Conservation (phyloP, 1,139 yeast species). For the Yamadazyma sp. region DNA sequence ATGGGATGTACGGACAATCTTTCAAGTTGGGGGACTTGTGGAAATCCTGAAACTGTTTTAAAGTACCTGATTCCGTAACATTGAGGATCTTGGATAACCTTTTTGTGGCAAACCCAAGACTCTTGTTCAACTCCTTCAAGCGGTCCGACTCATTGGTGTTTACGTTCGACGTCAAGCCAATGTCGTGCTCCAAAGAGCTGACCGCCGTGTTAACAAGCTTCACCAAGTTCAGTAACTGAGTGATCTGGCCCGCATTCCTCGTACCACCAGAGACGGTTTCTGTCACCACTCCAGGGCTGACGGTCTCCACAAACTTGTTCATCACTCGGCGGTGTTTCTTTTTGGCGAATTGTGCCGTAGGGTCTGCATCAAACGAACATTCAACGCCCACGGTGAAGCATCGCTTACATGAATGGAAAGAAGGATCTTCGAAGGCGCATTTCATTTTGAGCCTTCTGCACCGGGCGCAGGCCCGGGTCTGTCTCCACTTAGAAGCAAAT, state of each 20-base stretch:
- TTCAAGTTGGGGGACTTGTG: constrained; percentile 16
- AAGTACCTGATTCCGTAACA: constrained; percentile 9
- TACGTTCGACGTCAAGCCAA: constrained; percentile 13
- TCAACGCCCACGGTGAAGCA: constrained; percentile 44
- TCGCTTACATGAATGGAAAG: constrained; percentile 42
- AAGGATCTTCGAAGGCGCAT: constrained; percentile 53
- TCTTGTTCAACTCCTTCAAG: constrained; percentile 8
- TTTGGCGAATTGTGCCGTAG: constrained; percentile 36
- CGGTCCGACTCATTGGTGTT: constrained; percentile 11
- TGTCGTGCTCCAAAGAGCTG: constrained; percentile 17
- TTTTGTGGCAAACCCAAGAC: background rate
- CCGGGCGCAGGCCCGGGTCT: constrained; percentile 54
- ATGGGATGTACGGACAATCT: constrained; percentile 37
- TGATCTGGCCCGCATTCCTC: constrained; percentile 15
- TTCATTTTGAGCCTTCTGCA: constrained; percentile 57
- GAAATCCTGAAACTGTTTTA: constrained; percentile 18
- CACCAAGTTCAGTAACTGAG: constrained; percentile 15
- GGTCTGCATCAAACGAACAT: constrained; percentile 52
- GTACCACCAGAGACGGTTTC: constrained; percentile 17
- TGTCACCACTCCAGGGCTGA: constrained; percentile 17
- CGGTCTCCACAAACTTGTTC: constrained; percentile 11
- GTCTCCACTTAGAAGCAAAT: constrained; percentile 41
- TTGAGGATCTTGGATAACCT: constrained; percentile 13
- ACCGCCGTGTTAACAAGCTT: constrained; percentile 15
- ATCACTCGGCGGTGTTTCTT: constrained; percentile 18